Evolutionary conservation across 345 rosid genomes (phyloP).

Genomic region (sweet orange (Citrus sinensis)): DVS_A1.0 CM039166.1:24516501-24517000

Average conservation of each 20-base stretch:
- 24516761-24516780: neutral
- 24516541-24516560: slow-evolving; percentile 7
- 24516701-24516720: neutral
- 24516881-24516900: neutral
- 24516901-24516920: neutral
- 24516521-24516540: neutral
- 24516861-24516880: neutral
- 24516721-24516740: neutral
- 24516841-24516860: neutral
- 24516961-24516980: too few species aligned
- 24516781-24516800: neutral
- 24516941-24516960: too few species aligned
- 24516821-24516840: neutral
- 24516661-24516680: neutral
- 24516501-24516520: neutral
- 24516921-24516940: neutral
- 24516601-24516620: too few species aligned
- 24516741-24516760: neutral
- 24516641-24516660: neutral
- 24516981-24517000: too few species aligned
- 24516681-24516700: neutral
- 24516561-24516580: too few species aligned
- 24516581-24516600: too few species aligned
- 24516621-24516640: neutral
- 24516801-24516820: neutral